Evolutionary conservation across 2,329 filamentous ascomycete genomes (phyloP), one percentile per base, ranked within the genome.

Genomic region (Chaetomiaceae sp.): DNA sequence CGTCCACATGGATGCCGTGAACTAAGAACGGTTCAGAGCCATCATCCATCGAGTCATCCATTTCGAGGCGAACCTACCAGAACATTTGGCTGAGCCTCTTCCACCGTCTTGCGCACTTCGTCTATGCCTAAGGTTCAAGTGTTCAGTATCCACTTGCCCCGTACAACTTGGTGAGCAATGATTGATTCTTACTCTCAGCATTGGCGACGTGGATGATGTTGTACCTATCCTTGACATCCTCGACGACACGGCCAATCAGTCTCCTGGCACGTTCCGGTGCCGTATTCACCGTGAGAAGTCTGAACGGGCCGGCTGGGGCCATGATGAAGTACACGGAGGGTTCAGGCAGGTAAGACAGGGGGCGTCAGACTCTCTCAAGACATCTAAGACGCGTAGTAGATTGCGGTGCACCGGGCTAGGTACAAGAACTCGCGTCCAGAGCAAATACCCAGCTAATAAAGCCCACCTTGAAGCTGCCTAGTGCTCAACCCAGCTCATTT

Each of bases 231-330:
- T 79, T 81, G 26, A 86, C 63, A 11, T 71, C 73, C 46, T 83
- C 77, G 10, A 75, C 70, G 30, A 86, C 63, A 0, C 77, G 72
- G 10, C 81, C 81, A 56, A 84, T 76, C 27, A 86, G 64, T 7
- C 69, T 65, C 64, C 79, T 77, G 27, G 82, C 83, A 46, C 81
- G 71, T 52, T 83, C 81, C 1, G 82, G 81, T 2, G 75, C 79
- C 1, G 75, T 84, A 65, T 85, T 86, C 54, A 86, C 80, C 2
- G 80, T 86, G 24, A 84, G 74, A 11, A 86, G 73, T 56, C 70
- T 75, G 65, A 73, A 85, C 3, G 79, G 79, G 15, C 78, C 78
- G 54, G 72, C 70, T 12, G 73, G 58, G 33, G 50, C 11, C 45
- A 49, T 53, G 38, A 17, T 41, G 27, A 22, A 10, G 19, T 26